phyloP scores from a whole-genome alignment of 331 rosid genomes.

The Quercus lobata region DNA sequence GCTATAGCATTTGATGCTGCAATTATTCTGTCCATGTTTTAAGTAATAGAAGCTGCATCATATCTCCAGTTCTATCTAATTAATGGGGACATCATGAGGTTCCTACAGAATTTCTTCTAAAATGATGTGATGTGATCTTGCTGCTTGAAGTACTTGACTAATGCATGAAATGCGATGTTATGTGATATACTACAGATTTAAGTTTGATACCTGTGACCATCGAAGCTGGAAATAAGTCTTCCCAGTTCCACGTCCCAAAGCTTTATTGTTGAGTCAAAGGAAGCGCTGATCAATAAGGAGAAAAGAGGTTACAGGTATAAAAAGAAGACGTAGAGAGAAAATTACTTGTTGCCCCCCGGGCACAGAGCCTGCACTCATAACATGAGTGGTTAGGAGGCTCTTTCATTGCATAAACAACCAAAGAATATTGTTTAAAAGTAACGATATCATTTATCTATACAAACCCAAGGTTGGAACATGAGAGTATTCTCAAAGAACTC shows the following conservation, averaged over 20 bases:
- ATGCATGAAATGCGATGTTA: background rate
- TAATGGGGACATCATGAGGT: too few relatives aligned
- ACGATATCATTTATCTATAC: background rate
- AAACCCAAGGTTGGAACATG: background rate
- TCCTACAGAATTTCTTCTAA: background rate
- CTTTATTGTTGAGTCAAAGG: constrained; percentile 81
- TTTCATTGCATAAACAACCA: background rate
- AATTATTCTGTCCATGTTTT: background rate
- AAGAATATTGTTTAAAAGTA: background rate
- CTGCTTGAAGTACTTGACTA: background rate
- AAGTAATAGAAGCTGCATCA: background rate
- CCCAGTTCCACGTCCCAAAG: constrained; percentile 82
- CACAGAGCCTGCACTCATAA: background rate
- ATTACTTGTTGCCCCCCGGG: background rate
- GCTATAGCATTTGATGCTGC: background rate
- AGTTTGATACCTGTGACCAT: constrained; percentile 67
- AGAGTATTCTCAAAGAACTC: background rate
- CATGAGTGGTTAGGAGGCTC: background rate
- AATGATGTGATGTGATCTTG: background rate
- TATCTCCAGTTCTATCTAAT: too few relatives aligned
- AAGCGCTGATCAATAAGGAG: constrained; percentile 47
- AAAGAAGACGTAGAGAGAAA: too few relatives aligned
- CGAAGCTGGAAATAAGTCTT: constrained; percentile 54
- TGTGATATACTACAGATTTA: background rate
- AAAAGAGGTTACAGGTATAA: background rate